phyloP scores from a whole-genome alignment of 202 grass and related monocot species.

The Zizania palustris region DNA sequence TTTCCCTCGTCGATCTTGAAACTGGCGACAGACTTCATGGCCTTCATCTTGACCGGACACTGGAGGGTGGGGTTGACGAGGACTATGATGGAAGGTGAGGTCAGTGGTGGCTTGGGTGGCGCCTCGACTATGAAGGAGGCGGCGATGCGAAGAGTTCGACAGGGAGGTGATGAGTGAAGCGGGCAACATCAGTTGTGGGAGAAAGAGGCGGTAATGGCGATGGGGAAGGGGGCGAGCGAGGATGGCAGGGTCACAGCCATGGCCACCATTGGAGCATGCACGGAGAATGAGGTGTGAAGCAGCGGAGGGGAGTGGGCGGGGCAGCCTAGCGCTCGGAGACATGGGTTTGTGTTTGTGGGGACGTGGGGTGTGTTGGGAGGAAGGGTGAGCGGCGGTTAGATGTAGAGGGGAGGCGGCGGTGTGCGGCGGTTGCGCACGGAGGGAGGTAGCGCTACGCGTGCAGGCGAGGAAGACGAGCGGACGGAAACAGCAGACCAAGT shows the following conservation, averaged over 20 bases:
- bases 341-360: no score
- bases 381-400: no score
- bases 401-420: no score
- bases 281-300: background rate
- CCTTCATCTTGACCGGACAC: slow-evolving; percentile 79
- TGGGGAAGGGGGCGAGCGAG: slow-evolving; percentile 37
- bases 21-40: slow-evolving; percentile 80
- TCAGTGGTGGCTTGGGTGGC: slow-evolving; percentile 40
- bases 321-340: no score
- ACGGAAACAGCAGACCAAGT: no score
- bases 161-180: background rate
- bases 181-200: background rate
- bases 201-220: background rate
- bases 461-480: no score
- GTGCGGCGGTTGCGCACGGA: no score
- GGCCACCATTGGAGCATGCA: slow-evolving; percentile 52
- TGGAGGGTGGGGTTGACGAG: slow-evolving; percentile 69
- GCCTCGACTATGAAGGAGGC: slow-evolving; percentile 49
- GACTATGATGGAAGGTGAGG: slow-evolving; percentile 57
- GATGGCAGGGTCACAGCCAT: slow-evolving; percentile 56
- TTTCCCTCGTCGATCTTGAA: slow-evolving; percentile 88
- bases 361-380: no score
- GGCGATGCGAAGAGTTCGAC: slow-evolving; percentile 33
- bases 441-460: no score
- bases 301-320: no score